Evolutionary conservation across 306 rosid genomes (phyloP), one percentile per base, ranked within the genome.

Genomic region (Quercus aquifolioides): DNA sequence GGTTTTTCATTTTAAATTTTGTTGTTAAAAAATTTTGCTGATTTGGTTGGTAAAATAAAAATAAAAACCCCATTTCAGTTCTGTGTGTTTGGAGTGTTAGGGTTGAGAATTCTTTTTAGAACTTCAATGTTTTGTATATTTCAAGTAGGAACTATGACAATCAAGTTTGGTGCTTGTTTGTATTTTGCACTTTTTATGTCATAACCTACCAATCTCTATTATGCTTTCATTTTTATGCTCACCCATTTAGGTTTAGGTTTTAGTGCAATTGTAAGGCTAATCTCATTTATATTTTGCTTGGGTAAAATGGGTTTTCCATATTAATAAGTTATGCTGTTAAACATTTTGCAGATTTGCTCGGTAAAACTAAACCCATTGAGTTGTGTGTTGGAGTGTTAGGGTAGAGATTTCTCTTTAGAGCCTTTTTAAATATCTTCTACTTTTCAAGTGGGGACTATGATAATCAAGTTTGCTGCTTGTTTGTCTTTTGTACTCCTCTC

Each of bases 171-270:
- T 14, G 20, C 23, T 3, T 28, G 13, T 63, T 64, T 31, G 31
- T 31, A 15, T 30, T 57, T 56, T 56, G 7, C 11, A 9, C 10
- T 20, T 35, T 35, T 35, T 6, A 35, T 35, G 41, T 35, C 9
- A 35, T 35, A 35, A 35, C 41, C 41, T 35, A 35, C 43, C 4
- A 43, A 28, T 59, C 49, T 19, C 62, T 14, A 4, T 35, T 72
- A 17, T 51, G 30, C 23, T 6, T 55, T 43, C 38, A 6, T 41
- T 81, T 33, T 83, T 69, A 28, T 60, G 65, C 17, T 55, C 59
- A 46, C 76, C 80, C 78, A 58, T 75, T 78, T 82, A 54, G 9
- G 41, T 35, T 35, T 35, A 35, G 30, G 67, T 78, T 74, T 46
- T 28, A 23, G 35, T 55, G 63, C 77, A n/a, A 35, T 6, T 35